Evolutionary conservation across 2,329 filamentous ascomycete genomes (phyloP).

Genomic region (Aureobasidium sp.): DNA sequence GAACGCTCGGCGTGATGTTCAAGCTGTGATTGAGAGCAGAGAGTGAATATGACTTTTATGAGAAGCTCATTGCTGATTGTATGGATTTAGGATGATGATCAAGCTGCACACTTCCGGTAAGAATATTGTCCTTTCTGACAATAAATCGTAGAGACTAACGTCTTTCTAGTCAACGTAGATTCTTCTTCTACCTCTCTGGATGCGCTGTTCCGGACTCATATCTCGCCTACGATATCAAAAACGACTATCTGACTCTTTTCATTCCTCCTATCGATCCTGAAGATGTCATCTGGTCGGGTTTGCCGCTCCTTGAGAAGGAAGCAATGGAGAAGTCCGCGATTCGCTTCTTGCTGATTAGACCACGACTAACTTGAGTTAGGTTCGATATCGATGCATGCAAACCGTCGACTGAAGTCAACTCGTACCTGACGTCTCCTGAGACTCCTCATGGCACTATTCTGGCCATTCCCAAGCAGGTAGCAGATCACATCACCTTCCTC

Average conservation of each 20-base stretch:
- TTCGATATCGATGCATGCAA: conserved; percentile 15
- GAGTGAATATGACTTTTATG: too few species aligned
- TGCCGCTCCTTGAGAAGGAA: conserved; percentile 69
- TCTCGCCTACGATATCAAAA: conserved; percentile 69
- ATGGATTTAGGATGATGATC: conserved; percentile 62
- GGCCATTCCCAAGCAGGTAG: conserved; percentile 69
- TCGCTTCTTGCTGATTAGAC: background rate
- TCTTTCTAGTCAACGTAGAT: conserved; percentile 66
- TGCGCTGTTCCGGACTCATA: conserved; percentile 73
- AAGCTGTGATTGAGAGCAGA: background rate
- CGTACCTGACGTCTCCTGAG: conserved; percentile 49
- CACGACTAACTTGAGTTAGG: background rate
- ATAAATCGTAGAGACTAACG: background rate
- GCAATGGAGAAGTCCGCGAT: conserved; percentile 49
- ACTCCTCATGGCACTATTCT: conserved; percentile 48
- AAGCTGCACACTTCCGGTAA: conserved; percentile 34
- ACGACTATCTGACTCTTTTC: conserved; percentile 70
- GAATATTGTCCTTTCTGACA: background rate
- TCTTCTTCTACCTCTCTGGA: conserved; percentile 92
- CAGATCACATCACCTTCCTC: conserved; percentile 61
- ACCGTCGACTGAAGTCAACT: conserved; percentile 53
- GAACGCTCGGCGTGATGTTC: background rate
- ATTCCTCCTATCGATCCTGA: conserved; percentile 86
- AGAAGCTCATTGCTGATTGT: background rate
- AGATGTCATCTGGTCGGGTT: conserved; percentile 84